Evolutionary conservation across 2,329 filamentous ascomycete genomes (phyloP), one percentile per base, ranked within the genome.

Genomic region (Xylariaceae sp.): DNA sequence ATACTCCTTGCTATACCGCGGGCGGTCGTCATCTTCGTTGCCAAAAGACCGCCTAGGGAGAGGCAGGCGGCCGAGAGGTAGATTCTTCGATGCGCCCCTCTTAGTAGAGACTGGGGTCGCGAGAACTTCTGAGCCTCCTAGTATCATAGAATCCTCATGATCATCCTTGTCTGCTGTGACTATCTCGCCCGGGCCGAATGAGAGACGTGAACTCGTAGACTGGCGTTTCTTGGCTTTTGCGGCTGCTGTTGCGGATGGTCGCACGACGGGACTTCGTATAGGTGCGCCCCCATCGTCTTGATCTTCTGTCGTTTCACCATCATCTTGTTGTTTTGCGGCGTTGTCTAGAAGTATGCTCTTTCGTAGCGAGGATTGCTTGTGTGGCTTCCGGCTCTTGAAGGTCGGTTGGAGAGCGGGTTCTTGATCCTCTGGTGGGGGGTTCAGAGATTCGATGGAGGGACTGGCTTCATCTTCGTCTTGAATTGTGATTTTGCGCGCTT

Each of bases 1-100:
- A 54, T 92, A 88, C 56, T 94, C 88, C 59, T 86, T 87, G 70
- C 79, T 94, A 64, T 98, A 97, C 47, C 72, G 85, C 0, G 89
- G 90, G 29, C 85, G 74, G 41, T 84, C 83, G 14, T 85, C 81
- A 12, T 87, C 82, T 10, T 67, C 68, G 12, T 82, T 76, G 5
- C 73, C 70, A n/a, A n/a, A n/a, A 1, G 78, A 73, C 6, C 81
- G 74, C 44, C 80, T 64, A 0, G 80, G 80, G 0, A 88, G 65
- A 2, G 27, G 27, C 7, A 32, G 27, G n/a, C 73, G 60, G 16
- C 46, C 48, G 65, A 50, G 73, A 57, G 40, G 72, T 0, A 50
- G 69, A 68, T 66, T 71, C 1, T 75, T 66, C 0, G 70, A 64
- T 5, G 73, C 56, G 19, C 67, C 71, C 52, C 79, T 81, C 50